Conservation (phyloP, 768 basidiomycete genomes). For the Phaffia australis region DNA sequence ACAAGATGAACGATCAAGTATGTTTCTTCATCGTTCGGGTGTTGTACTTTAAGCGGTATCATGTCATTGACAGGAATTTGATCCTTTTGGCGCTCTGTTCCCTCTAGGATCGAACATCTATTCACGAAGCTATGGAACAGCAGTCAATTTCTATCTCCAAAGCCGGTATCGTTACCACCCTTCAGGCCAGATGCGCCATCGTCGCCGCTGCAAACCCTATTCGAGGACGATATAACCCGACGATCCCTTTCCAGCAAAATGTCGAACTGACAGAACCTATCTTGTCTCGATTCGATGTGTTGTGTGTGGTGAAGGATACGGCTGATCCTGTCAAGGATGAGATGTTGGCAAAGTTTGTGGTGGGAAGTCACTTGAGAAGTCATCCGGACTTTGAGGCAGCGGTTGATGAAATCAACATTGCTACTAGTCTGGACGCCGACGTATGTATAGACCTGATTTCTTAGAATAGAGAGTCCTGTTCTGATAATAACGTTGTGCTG, state of each 20-base stretch:
- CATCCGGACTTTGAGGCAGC: constrained; percentile 85
- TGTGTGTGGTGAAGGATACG: constrained; percentile 95
- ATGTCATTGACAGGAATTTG: neutral
- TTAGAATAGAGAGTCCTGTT: neutral
- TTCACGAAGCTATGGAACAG: constrained; percentile 99
- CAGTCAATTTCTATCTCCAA: constrained; percentile 98
- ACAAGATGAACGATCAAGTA: constrained; percentile 88
- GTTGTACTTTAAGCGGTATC: neutral
- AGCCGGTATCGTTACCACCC: constrained; percentile 94
- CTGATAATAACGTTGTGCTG: neutral
- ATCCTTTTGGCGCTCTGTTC: neutral
- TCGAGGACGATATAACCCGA: constrained; percentile 93
- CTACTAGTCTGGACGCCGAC: constrained; percentile 71
- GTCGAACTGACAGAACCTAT: constrained; percentile 98
- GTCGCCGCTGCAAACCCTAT: constrained; percentile 97
- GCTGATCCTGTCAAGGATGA: constrained; percentile 97
- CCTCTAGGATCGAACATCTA: constrained; percentile 52
- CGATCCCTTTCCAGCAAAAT: constrained; percentile 95
- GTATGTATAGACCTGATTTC: constrained; percentile 44
- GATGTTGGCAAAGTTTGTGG: constrained; percentile 91
- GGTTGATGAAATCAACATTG: constrained; percentile 86
- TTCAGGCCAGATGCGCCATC: constrained; percentile 95
- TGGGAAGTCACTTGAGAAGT: constrained; percentile 85
- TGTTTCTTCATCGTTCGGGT: neutral
- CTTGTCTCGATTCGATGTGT: constrained; percentile 90